Percentiles rank a stretch among this genome's conserved stretches.
phyloP scores from a whole-genome alignment of 768 basidiomycete genomes.

The Termitomyces sp. region DNA sequence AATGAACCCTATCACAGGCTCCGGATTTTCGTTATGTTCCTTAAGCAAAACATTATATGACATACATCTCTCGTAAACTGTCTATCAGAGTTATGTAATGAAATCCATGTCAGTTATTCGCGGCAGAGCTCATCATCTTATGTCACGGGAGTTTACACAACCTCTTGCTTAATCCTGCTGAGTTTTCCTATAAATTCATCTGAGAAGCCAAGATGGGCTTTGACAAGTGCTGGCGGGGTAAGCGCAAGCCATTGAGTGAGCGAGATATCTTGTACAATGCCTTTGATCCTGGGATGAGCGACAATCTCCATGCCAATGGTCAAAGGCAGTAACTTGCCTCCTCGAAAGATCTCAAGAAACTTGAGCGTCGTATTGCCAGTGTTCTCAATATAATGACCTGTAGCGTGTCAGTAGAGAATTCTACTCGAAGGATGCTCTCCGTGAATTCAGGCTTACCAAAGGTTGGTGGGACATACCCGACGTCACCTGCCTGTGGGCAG shows the following conservation, averaged over 20 bases:
- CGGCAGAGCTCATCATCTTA: no score
- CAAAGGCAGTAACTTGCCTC: constrained; percentile 26
- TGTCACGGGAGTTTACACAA: constrained; percentile 24
- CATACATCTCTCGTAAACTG: no score
- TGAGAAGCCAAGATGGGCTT: constrained; percentile 53
- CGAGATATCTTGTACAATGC: constrained; percentile 47
- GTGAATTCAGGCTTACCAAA: constrained; percentile 18
- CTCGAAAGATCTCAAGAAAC: constrained; percentile 60
- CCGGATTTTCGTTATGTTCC: constrained; percentile 55
- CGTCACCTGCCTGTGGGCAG: constrained; percentile 31
- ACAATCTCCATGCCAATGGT: neutral
- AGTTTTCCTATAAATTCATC: constrained; percentile 44
- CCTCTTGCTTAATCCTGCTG: constrained; percentile 43
- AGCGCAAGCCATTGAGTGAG: constrained; percentile 60
- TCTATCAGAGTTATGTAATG: no score
- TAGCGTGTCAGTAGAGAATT: neutral
- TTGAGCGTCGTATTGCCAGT: constrained; percentile 52
- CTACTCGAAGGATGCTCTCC: neutral
- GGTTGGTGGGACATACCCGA: constrained; percentile 33
- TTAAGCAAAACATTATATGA: constrained; percentile 11
- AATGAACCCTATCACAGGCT: constrained; percentile 32
- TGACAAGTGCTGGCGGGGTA: constrained; percentile 52
- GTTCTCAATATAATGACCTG: constrained; percentile 67
- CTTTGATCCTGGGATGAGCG: neutral
- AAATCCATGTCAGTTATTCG: no score